Evolutionary conservation across 331 rosid species (phyloP).

Genomic region (Malus hybrid): DNA sequence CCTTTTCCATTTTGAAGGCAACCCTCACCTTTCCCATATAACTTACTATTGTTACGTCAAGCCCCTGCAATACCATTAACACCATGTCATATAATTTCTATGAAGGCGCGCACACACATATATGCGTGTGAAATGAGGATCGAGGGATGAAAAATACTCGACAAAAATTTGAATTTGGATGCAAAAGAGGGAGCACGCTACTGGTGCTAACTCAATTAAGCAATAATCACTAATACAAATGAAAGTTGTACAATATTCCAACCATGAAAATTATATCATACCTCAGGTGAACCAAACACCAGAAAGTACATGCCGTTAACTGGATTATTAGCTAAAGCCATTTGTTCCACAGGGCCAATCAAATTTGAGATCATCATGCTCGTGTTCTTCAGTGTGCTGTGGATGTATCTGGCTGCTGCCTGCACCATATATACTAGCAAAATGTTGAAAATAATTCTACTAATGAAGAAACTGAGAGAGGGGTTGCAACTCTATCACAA

Average conservation of each 20-base stretch:
- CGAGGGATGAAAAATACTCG: too few relatives aligned
- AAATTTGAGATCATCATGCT: constrained; percentile 33
- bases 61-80: constrained; percentile 24
- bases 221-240: too few relatives aligned
- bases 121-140: too few relatives aligned
- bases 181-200: too few relatives aligned
- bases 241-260: too few relatives aligned
- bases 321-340: constrained; percentile 31
- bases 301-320: constrained; percentile 36
- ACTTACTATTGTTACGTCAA: constrained; percentile 33
- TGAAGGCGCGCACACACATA: too few relatives aligned
- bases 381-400: constrained; percentile 15
- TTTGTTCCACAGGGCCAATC: constrained; percentile 37
- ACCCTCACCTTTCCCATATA: constrained; percentile 41
- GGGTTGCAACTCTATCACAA: neutral
- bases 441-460: neutral
- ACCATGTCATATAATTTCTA: neutral
- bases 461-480: neutral
- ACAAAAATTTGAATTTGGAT: too few relatives aligned
- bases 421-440: neutral
- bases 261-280: neutral
- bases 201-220: too few relatives aligned
- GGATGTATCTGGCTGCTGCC: constrained; percentile 30
- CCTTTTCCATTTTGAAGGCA: constrained; percentile 29
- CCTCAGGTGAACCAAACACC: constrained; percentile 36